Conservation (phyloP, 805 yeast genomes). For the Sporopachydermia quercuum region DNA sequence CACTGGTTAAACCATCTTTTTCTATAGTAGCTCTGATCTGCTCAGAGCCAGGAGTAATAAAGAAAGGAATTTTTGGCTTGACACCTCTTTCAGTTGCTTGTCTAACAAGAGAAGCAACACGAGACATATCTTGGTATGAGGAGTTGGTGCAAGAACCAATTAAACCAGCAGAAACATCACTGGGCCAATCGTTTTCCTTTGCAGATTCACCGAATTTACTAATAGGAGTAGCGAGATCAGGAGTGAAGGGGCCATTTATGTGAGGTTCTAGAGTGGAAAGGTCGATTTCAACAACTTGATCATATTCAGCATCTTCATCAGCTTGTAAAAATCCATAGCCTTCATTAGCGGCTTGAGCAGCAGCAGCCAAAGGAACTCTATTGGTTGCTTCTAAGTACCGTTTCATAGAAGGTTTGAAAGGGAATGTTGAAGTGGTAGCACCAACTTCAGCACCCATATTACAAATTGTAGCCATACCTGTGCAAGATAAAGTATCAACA, state of each 20-base stretch:
- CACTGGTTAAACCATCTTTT: conserved; percentile 79
- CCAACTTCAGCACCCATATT: conserved; percentile 99
- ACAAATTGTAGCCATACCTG: conserved; percentile 99
- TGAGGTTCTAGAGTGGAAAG: conserved; percentile 82
- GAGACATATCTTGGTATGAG: conserved; percentile 94
- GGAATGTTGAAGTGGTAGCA: conserved; percentile 96
- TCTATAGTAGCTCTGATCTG: conserved; percentile 95
- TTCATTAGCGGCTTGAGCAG: conserved; percentile 48
- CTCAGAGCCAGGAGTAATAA: conserved; percentile 97
- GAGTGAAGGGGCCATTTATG: conserved; percentile 96
- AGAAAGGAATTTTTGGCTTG: conserved; percentile 81
- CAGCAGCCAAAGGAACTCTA: conserved; percentile 69
- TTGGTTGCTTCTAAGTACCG: conserved; percentile 74
- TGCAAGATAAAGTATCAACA: conserved; percentile 74
- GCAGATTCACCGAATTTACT: conserved; percentile 67
- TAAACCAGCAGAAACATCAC: conserved; percentile 75
- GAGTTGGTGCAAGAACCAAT: conserved; percentile 98
- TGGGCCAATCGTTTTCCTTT: conserved; percentile 70
- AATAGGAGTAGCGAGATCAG: conserved; percentile 90
- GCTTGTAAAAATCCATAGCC: conserved; percentile 56
- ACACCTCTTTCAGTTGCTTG: conserved; percentile 82
- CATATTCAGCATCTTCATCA: conserved; percentile 82
- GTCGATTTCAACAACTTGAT: conserved; percentile 82
- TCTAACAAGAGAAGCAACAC: conserved; percentile 79
- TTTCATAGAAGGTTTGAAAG: conserved; percentile 70